A percentile compares a stretch with the other conserved stretches of the same genome.
phyloP scores from a whole-genome alignment of 2,329 filamentous ascomycete species.

The Arthrinium puccinioides region DNA sequence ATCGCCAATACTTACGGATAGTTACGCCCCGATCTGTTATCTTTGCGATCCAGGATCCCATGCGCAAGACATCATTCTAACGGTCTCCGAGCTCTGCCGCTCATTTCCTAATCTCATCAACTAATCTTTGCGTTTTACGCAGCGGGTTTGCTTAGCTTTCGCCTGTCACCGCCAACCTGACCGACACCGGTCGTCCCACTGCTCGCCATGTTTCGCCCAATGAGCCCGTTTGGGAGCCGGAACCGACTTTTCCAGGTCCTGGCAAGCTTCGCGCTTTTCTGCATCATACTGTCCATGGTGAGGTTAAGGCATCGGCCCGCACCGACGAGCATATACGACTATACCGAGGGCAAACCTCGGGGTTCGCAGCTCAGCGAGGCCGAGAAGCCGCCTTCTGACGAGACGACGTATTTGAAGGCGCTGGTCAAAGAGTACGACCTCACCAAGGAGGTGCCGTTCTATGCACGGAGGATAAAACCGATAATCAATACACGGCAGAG shows the following conservation, averaged over 20 bases:
- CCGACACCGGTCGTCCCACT: too few species aligned
- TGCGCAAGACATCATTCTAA: too few species aligned
- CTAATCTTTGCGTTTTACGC: too few species aligned
- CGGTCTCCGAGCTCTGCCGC: too few species aligned
- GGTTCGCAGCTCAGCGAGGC: conserved; percentile 12
- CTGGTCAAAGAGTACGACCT: conserved; percentile 17
- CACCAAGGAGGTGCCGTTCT: conserved; percentile 14
- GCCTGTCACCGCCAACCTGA: too few species aligned
- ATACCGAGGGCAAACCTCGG: conserved; percentile 15
- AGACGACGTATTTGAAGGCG: conserved; percentile 15
- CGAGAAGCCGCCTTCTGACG: conserved; percentile 7
- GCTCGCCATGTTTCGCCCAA: conserved; percentile 9
- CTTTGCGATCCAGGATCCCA: too few species aligned
- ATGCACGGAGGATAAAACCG: conserved; percentile 13
- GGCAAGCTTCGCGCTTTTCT: conserved; percentile 7
- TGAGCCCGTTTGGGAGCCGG: conserved; percentile 6
- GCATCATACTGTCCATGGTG: conserved; percentile 8
- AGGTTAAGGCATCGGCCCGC: conserved; percentile 5
- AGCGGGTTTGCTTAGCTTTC: too few species aligned
- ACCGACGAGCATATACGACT: conserved; percentile 13
- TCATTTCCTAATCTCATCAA: too few species aligned
- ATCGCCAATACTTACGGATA: too few species aligned
- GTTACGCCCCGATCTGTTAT: too few species aligned
- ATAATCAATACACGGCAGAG: conserved; percentile 7
- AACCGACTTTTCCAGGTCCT: conserved; percentile 7